These are phyloP conservation scores for Didymella arachidicola DNA, from an alignment of 2,329 filamentous ascomycete genomes.

Conservation along the genomic window DNA sequence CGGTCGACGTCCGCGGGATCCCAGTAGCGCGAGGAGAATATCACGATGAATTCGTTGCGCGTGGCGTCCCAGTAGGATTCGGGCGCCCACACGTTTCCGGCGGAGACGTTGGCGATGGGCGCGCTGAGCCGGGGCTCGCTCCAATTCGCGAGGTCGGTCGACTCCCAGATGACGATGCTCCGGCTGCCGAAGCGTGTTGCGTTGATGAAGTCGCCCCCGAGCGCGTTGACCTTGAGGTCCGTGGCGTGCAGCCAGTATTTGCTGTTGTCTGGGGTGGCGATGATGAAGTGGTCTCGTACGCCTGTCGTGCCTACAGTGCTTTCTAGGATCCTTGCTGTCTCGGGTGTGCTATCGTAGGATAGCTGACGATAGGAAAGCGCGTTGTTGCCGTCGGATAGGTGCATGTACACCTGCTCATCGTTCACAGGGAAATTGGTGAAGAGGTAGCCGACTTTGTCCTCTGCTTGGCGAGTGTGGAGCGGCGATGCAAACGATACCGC, in stretches of 20 bases:
- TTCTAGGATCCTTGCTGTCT: conserved; percentile 12
- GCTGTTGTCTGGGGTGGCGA: conserved; percentile 10
- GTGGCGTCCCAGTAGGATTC: conserved; percentile 16
- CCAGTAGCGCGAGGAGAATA: conserved; percentile 19
- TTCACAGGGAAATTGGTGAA: conserved; percentile 16
- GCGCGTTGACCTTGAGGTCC: conserved; percentile 15
- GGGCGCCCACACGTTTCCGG: conserved; percentile 17
- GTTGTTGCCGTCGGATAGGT: conserved; percentile 15
- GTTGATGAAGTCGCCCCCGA: conserved; percentile 18
- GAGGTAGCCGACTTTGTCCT: conserved; percentile 16
- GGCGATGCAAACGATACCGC: conserved; percentile 2
- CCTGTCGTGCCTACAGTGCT: conserved; percentile 10
- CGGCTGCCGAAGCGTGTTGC: conserved; percentile 19
- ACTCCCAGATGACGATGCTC: conserved; percentile 19
- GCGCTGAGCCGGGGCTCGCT: conserved; percentile 12
- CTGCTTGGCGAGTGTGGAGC: conserved; percentile 6
- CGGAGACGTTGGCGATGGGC: conserved; percentile 12
- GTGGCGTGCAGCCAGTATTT: conserved; percentile 21
- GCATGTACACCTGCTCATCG: conserved; percentile 21
- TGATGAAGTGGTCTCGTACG: conserved; percentile 17
- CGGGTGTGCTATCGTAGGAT: conserved; percentile 13
- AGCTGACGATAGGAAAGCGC: conserved; percentile 12
- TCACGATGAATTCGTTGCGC: conserved; percentile 11
- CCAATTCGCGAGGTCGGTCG: conserved; percentile 13
- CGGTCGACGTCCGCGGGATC: conserved; percentile 12